Conservation (phyloP, 1,139 yeast species). For the Scheffersomyces lignicola region DNA sequence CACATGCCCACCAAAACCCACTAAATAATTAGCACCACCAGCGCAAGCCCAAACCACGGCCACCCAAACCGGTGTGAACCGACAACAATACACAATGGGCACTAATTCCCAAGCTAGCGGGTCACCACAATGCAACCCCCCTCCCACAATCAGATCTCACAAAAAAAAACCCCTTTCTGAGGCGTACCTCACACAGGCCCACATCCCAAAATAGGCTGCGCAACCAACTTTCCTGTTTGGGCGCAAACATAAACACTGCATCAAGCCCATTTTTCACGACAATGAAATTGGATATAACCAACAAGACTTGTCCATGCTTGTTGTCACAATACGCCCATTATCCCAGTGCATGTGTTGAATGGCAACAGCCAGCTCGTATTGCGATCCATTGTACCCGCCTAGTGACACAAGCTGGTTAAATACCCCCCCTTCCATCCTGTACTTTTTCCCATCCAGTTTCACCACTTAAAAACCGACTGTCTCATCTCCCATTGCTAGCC, state of each 20-base stretch:
- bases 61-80: no score
- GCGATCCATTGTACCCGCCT: background rate
- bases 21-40: no score
- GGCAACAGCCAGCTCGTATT: background rate
- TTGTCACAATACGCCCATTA: background rate
- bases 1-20: no score
- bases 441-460: background rate
- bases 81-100: no score
- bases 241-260: slow-evolving; percentile 10
- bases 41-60: no score
- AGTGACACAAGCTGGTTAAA: slow-evolving; percentile 6
- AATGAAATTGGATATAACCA: background rate
- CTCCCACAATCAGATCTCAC: background rate
- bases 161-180: slow-evolving; percentile 1
- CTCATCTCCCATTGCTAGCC: background rate
- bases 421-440: slow-evolving; percentile 3
- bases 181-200: slow-evolving; percentile 1
- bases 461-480: background rate
- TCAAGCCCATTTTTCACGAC: background rate
- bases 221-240: slow-evolving; percentile 11
- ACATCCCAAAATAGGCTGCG: no score
- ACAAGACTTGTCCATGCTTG: background rate
- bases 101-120: no score
- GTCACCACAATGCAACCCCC: no score
- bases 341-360: background rate